A percentile compares a stretch with the other conserved stretches of the same genome.
Evolutionary conservation across 208 protist genomes (phyloP).

Genomic region (Vickermania ingenoplastis): DNA sequence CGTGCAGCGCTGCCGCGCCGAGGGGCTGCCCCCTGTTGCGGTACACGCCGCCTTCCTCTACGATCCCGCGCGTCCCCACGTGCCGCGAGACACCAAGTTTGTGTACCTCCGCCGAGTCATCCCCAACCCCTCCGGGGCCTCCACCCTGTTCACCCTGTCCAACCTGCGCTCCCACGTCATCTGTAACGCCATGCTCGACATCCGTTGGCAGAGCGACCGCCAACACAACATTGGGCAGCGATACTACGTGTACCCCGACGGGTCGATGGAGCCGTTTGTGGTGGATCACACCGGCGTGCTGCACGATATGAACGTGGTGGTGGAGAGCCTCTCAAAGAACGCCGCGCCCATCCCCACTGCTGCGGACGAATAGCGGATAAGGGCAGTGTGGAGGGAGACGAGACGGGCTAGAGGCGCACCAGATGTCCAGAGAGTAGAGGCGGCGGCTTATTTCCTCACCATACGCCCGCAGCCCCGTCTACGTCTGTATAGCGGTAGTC

Average conservation of each 20-base stretch:
- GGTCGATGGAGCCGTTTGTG: constrained; percentile 70
- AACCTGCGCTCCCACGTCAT: constrained; percentile 83
- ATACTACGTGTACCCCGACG: constrained; percentile 80
- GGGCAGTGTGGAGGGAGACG: neutral
- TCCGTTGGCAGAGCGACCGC: constrained; percentile 85
- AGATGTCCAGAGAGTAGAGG: too few species aligned
- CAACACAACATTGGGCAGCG: constrained; percentile 78
- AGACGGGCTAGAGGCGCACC: too few species aligned
- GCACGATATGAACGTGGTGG: constrained; percentile 57
- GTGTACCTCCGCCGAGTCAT: constrained; percentile 85
- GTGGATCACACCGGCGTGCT: constrained; percentile 76
- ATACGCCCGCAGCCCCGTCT: too few species aligned
- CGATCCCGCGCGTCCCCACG: constrained; percentile 46
- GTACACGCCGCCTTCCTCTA: constrained; percentile 77
- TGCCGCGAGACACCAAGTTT: constrained; percentile 79
- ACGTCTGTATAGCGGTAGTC: too few species aligned
- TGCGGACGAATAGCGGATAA: neutral
- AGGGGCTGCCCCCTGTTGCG: constrained; percentile 64
- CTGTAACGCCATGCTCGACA: constrained; percentile 75
- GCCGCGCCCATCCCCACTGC: constrained; percentile 36
- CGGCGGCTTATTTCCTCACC: too few species aligned
- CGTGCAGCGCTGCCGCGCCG: constrained; percentile 39
- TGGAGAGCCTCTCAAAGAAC: constrained; percentile 81
- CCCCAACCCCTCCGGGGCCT: constrained; percentile 63
- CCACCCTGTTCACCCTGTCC: constrained; percentile 77